A percentile compares a stretch with the other conserved stretches of the same genome.
Evolutionary conservation across 2,329 filamentous ascomycete genomes (phyloP).

Genomic region (Colletotrichum noveboracense): DNA sequence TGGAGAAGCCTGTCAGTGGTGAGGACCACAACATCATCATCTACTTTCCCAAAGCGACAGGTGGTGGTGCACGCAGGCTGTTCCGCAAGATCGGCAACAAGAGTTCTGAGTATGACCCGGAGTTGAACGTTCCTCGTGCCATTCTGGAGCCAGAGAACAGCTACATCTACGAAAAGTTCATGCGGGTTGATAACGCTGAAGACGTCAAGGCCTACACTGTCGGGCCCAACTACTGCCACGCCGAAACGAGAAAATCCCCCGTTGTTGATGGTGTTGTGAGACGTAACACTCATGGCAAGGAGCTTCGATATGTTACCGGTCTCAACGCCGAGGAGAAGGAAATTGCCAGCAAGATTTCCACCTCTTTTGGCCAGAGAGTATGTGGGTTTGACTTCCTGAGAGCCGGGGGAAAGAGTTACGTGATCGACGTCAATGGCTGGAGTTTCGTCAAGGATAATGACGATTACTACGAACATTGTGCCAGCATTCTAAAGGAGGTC

Average conservation of each 20-base stretch:
- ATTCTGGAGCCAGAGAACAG: conserved; percentile 82
- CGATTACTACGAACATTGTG: conserved; percentile 93
- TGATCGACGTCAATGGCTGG: conserved; percentile 99
- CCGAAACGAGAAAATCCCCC: conserved; percentile 95
- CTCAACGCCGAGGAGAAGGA: conserved; percentile 80
- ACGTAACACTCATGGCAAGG: conserved; percentile 96
- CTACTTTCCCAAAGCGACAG: conserved; percentile 87
- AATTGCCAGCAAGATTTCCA: conserved; percentile 89
- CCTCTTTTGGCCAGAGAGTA: conserved; percentile 90
- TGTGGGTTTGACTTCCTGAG: conserved; percentile 95
- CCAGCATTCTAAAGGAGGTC: conserved; percentile 84
- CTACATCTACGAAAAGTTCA: conserved; percentile 97
- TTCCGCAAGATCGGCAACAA: conserved; percentile 99
- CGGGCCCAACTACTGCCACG: conserved; percentile 90
- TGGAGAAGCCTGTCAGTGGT: conserved; percentile 97
- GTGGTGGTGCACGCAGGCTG: conserved; percentile 87
- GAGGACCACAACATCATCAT: conserved; percentile 99
- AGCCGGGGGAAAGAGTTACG: conserved; percentile 88
- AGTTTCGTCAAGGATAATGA: conserved; percentile 99
- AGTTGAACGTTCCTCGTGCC: conserved; percentile 76
- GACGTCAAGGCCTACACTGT: conserved; percentile 99
- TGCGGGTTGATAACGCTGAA: conserved; percentile 95
- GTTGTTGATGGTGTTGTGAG: conserved; percentile 96
- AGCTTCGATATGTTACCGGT: conserved; percentile 92
- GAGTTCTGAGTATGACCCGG: conserved; percentile 90